Evolutionary conservation across 495 filamentous ascomycete genomes (phyloP).

Genomic region (Lentithecium fluviatile): DNA sequence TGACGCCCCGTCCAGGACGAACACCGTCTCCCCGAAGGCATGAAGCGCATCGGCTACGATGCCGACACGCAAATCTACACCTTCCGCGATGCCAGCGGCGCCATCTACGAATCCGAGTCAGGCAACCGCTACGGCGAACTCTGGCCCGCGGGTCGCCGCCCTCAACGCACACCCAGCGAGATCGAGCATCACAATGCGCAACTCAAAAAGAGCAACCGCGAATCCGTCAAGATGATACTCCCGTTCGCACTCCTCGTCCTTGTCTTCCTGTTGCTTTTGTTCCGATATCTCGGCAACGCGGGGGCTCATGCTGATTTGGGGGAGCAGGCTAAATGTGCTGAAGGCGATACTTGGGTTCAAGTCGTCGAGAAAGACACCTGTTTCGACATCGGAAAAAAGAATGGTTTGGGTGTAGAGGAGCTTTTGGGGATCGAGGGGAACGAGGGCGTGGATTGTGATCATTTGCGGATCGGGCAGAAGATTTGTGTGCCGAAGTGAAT

Average conservation of each 20-base stretch:
- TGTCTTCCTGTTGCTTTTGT: constrained; percentile 31
- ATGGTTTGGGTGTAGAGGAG: constrained; percentile 29
- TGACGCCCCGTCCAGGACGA: constrained; percentile 46
- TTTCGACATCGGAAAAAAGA: constrained; percentile 22
- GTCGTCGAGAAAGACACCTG: constrained; percentile 29
- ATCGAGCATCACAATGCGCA: constrained; percentile 6
- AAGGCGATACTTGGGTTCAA: constrained; percentile 15
- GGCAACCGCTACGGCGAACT: constrained; percentile 50
- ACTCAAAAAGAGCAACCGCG: constrained; percentile 21
- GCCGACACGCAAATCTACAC: constrained; percentile 53
- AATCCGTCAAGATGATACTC: constrained; percentile 29
- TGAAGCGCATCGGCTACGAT: constrained; percentile 55
- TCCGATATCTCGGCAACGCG: constrained; percentile 15
- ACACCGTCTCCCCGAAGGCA: constrained; percentile 53
- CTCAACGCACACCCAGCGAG: constrained; percentile 2
- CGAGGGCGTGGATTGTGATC: constrained; percentile 24
- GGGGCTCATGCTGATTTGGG: constrained; percentile 8
- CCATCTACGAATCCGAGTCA: constrained; percentile 47
- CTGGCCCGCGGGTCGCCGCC: constrained; percentile 23
- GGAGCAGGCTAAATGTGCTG: constrained; percentile 19
- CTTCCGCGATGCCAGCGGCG: constrained; percentile 45
- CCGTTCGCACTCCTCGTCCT: constrained; percentile 36
- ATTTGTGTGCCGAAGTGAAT: constrained; percentile 29
- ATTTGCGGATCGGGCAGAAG: constrained; percentile 17
- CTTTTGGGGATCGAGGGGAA: constrained; percentile 25